Percentiles rank a stretch among this genome's conserved stretches.
Conservation (phyloP, 2,329 filamentous ascomycete species). For the Thielaviopsis musarum region DNA sequence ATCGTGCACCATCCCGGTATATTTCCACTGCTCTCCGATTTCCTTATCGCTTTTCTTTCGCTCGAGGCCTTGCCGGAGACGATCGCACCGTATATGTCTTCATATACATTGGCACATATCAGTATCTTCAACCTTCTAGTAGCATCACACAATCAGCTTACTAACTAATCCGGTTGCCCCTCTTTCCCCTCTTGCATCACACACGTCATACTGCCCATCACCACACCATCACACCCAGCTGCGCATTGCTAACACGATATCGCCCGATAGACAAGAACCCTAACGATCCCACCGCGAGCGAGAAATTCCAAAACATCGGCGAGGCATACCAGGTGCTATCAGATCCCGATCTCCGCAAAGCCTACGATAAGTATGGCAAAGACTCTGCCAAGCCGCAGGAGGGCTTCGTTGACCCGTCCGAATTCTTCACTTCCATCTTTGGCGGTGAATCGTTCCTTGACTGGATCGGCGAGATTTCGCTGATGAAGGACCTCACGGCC, state of each 20-base stretch:
- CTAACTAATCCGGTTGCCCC: too few relatives aligned
- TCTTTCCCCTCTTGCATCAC: too few relatives aligned
- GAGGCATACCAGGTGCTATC: slow-evolving; percentile 68
- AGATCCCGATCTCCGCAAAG: slow-evolving; percentile 68
- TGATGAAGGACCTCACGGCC: slow-evolving; percentile 96
- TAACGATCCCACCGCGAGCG: slow-evolving; percentile 82
- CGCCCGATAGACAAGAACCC: slow-evolving; percentile 73
- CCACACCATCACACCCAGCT: not conserved
- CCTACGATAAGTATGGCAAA: slow-evolving; percentile 96
- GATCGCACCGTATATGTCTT: too few relatives aligned
- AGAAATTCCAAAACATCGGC: slow-evolving; percentile 79
- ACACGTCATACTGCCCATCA: not conserved
- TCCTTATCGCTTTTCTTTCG: not conserved
- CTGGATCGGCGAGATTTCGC: slow-evolving; percentile 92
- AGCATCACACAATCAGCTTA: too few relatives aligned
- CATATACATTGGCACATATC: too few relatives aligned
- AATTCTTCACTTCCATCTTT: slow-evolving; percentile 98
- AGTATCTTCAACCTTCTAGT: too few relatives aligned
- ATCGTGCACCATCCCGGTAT: slow-evolving; percentile 81
- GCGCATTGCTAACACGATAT: not conserved
- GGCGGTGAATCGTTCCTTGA: slow-evolving; percentile 91
- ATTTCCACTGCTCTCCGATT: slow-evolving; percentile 13
- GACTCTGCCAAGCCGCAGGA: slow-evolving; percentile 80
- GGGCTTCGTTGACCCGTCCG: slow-evolving; percentile 87
- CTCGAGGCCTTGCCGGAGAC: not conserved